These are phyloP conservation scores for Suhomyces sp. DNA, from an alignment of 805 yeast species.

Conservation along the genomic window DNA sequence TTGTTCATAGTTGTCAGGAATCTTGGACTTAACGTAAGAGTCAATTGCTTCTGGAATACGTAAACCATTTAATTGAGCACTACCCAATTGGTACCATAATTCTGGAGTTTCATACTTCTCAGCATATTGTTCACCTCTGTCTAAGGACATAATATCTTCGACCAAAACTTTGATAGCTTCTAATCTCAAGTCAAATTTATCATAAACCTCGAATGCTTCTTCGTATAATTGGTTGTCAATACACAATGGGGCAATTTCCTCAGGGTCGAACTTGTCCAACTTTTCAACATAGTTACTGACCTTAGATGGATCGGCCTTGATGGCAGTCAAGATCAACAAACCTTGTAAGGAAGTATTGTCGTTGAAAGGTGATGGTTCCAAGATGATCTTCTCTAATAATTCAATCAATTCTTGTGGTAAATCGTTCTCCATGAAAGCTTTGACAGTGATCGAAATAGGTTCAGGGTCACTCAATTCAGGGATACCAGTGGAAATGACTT, in stretches of 20 bases:
- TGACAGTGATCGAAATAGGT: slow-evolving; percentile 89
- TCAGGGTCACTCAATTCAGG: slow-evolving; percentile 93
- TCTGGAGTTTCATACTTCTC: slow-evolving; percentile 84
- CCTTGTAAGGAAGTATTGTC: slow-evolving; percentile 96
- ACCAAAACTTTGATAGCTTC: slow-evolving; percentile 89
- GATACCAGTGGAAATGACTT: slow-evolving; percentile 92
- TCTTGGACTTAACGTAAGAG: slow-evolving; percentile 88
- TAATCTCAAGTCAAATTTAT: slow-evolving; percentile 71
- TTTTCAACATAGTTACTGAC: slow-evolving; percentile 83
- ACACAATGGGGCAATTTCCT: slow-evolving; percentile 90
- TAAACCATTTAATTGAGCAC: slow-evolving; percentile 92
- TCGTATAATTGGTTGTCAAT: slow-evolving; percentile 84
- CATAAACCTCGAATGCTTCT: slow-evolving; percentile 92
- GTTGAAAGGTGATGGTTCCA: slow-evolving; percentile 96
- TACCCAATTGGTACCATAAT: slow-evolving; percentile 93
- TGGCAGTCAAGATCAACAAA: slow-evolving; percentile 86
- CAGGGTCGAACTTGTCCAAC: slow-evolving; percentile 86
- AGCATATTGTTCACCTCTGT: slow-evolving; percentile 91
- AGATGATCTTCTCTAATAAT: slow-evolving; percentile 89
- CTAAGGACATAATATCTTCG: slow-evolving; percentile 90
- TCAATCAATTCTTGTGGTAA: slow-evolving; percentile 92
- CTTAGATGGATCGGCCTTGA: slow-evolving; percentile 88
- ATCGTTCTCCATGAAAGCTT: slow-evolving; percentile 94
- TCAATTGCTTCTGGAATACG: slow-evolving; percentile 89
- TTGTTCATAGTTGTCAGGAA: slow-evolving; percentile 84